Conservation (phyloP, 208 protist species). For the Novymonas esmeraldas region DNA sequence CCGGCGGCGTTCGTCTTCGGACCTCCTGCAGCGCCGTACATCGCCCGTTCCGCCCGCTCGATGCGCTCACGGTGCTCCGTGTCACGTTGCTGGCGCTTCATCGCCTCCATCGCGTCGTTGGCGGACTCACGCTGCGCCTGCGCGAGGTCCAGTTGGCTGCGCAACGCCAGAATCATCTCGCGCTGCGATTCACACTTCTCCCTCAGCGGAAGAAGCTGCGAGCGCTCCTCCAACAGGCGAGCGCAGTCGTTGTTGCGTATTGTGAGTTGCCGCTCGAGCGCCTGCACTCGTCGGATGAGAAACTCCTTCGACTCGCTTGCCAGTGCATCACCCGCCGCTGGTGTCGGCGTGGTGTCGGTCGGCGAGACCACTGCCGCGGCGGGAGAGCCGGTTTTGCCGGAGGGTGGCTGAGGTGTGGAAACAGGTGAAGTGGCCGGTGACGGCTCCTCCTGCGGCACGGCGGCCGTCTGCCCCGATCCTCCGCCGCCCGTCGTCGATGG, state of each 20-base stretch:
- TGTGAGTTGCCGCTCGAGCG: slow-evolving; percentile 63
- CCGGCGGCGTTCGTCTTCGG: neutral
- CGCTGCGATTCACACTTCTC: slow-evolving; percentile 62
- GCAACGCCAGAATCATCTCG: slow-evolving; percentile 56
- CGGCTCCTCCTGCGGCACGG: too few species aligned
- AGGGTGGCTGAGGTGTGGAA: neutral
- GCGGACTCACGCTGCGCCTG: slow-evolving; percentile 48
- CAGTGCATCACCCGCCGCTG: too few species aligned
- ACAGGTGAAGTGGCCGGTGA: too few species aligned
- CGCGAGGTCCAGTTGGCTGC: slow-evolving; percentile 39
- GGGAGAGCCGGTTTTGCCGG: too few species aligned
- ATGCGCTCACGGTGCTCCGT: slow-evolving; percentile 48
- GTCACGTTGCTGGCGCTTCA: slow-evolving; percentile 43
- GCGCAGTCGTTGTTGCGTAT: slow-evolving; percentile 64
- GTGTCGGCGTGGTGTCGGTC: too few species aligned
- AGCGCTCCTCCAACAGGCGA: slow-evolving; percentile 52
- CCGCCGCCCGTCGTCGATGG: too few species aligned
- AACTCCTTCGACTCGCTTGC: slow-evolving; percentile 56
- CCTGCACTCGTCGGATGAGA: slow-evolving; percentile 51
- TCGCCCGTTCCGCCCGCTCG: slow-evolving; percentile 14
- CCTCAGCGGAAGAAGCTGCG: slow-evolving; percentile 38
- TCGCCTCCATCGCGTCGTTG: slow-evolving; percentile 40
- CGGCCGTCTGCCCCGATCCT: too few species aligned
- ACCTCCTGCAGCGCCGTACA: slow-evolving; percentile 11
- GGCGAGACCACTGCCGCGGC: too few species aligned